These are phyloP conservation scores for Ganoderma lucidum DNA, from an alignment of 1,284 basidiomycete genomes.

Conservation along the genomic window DNA sequence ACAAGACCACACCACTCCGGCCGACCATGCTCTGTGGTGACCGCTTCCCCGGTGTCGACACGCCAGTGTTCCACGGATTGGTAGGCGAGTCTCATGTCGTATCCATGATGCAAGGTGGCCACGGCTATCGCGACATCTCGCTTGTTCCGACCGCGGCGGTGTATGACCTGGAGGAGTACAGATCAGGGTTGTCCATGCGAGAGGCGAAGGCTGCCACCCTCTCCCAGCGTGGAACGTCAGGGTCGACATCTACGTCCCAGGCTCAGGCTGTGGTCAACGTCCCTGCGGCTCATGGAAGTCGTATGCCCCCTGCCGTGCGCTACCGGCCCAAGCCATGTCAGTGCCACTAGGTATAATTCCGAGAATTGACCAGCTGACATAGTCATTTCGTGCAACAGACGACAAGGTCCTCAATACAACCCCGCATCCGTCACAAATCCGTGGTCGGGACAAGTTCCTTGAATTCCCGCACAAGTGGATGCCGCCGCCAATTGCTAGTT, in stretches of 20 bases:
- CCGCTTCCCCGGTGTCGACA: neutral
- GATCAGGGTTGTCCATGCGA: neutral
- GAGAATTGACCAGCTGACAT: too few relatives aligned
- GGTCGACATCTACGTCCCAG: too few relatives aligned
- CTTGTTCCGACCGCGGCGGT: neutral
- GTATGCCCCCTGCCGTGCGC: neutral
- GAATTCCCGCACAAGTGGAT: conserved; percentile 20
- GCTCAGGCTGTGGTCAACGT: too few relatives aligned
- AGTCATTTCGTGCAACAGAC: neutral
- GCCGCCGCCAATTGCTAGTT: conserved; percentile 5
- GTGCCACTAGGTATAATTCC: neutral
- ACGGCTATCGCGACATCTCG: neutral
- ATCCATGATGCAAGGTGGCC: neutral
- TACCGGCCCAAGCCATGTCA: neutral
- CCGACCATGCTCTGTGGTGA: neutral
- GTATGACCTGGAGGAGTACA: neutral
- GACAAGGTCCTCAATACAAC: neutral
- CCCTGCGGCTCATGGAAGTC: neutral
- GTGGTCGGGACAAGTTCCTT: conserved; percentile 17
- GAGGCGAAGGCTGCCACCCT: neutral
- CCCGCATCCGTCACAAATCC: conserved; percentile 6
- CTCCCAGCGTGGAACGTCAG: too few relatives aligned
- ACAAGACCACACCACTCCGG: fast-evolving
- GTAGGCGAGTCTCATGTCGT: neutral
- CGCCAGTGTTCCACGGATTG: neutral